These are phyloP conservation scores for Cercospora sesami DNA, from an alignment of 2,329 filamentous ascomycete genomes.

Conservation along the genomic window DNA sequence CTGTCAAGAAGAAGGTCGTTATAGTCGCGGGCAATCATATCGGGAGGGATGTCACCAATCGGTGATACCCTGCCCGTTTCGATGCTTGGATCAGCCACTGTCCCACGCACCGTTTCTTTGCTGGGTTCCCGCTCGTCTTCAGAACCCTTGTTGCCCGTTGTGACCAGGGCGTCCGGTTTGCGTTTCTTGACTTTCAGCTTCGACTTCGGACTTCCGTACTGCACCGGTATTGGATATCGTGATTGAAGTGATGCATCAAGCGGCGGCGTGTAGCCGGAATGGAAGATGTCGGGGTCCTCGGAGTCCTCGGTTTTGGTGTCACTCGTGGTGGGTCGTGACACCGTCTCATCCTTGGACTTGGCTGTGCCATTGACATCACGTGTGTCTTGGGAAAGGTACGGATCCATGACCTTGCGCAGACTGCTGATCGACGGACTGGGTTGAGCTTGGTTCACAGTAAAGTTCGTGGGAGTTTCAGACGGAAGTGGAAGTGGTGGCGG, in stretches of 20 bases:
- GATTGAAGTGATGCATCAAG: slow-evolving; percentile 67
- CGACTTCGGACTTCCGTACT: slow-evolving; percentile 39
- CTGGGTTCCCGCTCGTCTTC: slow-evolving; percentile 54
- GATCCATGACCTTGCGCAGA: slow-evolving; percentile 81
- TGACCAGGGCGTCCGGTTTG: slow-evolving; percentile 24
- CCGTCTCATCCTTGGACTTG: slow-evolving; percentile 17
- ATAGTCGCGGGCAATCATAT: slow-evolving; percentile 9
- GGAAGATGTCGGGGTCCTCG: slow-evolving; percentile 62
- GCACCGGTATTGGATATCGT: slow-evolving; percentile 30
- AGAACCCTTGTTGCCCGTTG: slow-evolving; percentile 47
- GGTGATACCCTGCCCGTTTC: slow-evolving; percentile 30
- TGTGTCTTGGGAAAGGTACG: slow-evolving; percentile 60
- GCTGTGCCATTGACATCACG: slow-evolving; percentile 16
- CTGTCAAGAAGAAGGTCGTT: slow-evolving; percentile 13
- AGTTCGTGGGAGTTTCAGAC: slow-evolving; percentile 35
- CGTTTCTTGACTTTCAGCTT: slow-evolving; percentile 45
- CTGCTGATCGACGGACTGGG: slow-evolving; percentile 66
- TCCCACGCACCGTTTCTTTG: slow-evolving; percentile 32
- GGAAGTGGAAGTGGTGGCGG: slow-evolving; percentile 58
- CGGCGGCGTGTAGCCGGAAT: slow-evolving; percentile 72
- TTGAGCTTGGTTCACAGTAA: slow-evolving; percentile 51
- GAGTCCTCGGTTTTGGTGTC: slow-evolving; percentile 33
- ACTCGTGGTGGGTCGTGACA: slow-evolving; percentile 35
- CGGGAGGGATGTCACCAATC: slow-evolving; percentile 26
- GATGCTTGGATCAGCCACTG: slow-evolving; percentile 26